A percentile compares a stretch with the other conserved stretches of the same genome.
phyloP scores from a whole-genome alignment of 768 basidiomycete genomes.

The Pleurotus citrinopileatus region DNA sequence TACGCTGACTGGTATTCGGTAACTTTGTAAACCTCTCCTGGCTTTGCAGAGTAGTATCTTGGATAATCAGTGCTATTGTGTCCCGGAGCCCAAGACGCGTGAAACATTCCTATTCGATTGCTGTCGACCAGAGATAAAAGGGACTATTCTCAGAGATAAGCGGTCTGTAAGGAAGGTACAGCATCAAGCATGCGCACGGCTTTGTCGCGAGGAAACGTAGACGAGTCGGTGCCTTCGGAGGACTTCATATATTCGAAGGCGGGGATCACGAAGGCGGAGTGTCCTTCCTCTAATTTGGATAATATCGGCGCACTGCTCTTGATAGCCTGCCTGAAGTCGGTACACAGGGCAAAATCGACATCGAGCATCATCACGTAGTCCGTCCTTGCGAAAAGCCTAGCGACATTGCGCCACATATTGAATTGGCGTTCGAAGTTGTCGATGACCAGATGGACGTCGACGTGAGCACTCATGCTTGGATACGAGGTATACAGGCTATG shows the following conservation, averaged over 20 bases:
- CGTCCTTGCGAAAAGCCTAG: conserved; percentile 80
- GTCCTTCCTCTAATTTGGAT: conserved; percentile 52
- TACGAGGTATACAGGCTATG: conserved; percentile 67
- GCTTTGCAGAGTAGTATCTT: conserved; percentile 55
- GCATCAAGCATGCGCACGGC: conserved; percentile 17
- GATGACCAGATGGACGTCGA: conserved; percentile 85
- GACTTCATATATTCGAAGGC: conserved; percentile 80
- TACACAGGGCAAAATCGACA: conserved; percentile 84
- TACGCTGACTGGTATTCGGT: conserved; percentile 79
- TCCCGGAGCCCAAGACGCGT: conserved; percentile 72
- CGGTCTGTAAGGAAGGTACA: neutral
- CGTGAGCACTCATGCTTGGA: conserved; percentile 59
- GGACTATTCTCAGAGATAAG: conserved; percentile 27
- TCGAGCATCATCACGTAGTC: conserved; percentile 90
- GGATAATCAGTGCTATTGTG: conserved; percentile 82
- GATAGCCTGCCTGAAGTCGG: conserved; percentile 67
- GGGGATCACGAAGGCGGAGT: conserved; percentile 75
- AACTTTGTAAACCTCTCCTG: conserved; percentile 74
- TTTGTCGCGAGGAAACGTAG: conserved; percentile 67
- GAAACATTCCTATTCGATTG: conserved; percentile 70
- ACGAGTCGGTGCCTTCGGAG: conserved; percentile 56
- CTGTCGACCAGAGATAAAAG: conserved; percentile 58
- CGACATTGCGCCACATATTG: conserved; percentile 88
- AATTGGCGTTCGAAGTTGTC: conserved; percentile 82
- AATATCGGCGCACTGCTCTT: conserved; percentile 38